Evolutionary conservation across 1,284 basidiomycete species (phyloP).

Genomic region (Puccinia novopanici): DNA sequence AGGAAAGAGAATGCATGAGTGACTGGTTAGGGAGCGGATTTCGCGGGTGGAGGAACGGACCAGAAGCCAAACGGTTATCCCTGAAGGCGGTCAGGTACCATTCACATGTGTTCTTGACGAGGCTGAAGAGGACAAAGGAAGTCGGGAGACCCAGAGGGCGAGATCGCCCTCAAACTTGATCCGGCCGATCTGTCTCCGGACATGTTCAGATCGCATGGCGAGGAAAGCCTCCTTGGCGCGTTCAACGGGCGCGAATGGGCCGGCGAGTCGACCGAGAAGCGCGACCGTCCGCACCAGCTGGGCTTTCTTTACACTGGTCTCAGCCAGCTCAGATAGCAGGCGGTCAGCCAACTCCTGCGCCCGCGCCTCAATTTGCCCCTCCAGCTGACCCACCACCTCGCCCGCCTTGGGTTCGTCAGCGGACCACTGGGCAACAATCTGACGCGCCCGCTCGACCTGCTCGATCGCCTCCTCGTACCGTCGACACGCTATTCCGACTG

Average conservation of each 20-base stretch:
- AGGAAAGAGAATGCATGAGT: neutral
- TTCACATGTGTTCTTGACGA: slow-evolving; percentile 91
- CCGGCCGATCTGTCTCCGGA: slow-evolving; percentile 74
- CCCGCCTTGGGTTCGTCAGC: neutral
- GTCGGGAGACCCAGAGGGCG: slow-evolving; percentile 75
- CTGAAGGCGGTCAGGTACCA: slow-evolving; percentile 96
- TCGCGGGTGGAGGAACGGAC: slow-evolving; percentile 61
- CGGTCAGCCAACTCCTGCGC: neutral
- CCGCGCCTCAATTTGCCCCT: slow-evolving; percentile 1
- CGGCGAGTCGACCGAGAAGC: slow-evolving; percentile 58
- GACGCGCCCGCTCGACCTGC: slow-evolving; percentile 70
- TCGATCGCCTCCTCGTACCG: slow-evolving; percentile 83
- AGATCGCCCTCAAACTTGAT: slow-evolving; percentile 90
- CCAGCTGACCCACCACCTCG: neutral
- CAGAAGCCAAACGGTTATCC: slow-evolving; percentile 87
- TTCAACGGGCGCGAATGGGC: slow-evolving; percentile 61
- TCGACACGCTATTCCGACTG: slow-evolving; percentile 83
- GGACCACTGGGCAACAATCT: neutral
- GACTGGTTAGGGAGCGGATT: neutral
- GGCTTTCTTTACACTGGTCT: slow-evolving; percentile 24
- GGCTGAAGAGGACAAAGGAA: slow-evolving; percentile 79
- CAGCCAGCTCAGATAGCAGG: neutral
- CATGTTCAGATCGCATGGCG: slow-evolving; percentile 72
- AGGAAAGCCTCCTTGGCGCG: slow-evolving; percentile 82
- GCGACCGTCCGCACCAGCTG: slow-evolving; percentile 55